Conservation (phyloP, 768 basidiomycete species). For the Phanerodontia chrysosporium region DNA sequence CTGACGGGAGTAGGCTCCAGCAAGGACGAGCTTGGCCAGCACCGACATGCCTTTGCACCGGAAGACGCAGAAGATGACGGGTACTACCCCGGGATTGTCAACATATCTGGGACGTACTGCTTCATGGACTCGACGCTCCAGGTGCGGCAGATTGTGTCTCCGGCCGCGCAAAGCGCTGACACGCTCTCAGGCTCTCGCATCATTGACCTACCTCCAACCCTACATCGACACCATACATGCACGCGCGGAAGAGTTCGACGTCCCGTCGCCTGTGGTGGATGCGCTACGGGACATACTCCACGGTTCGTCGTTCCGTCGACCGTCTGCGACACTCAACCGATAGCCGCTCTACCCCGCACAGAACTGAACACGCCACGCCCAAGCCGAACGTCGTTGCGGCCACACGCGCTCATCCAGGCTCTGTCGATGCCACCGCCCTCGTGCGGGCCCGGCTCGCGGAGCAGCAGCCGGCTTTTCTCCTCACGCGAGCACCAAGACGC, state of each 20-base stretch:
- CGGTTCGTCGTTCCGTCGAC: constrained; percentile 37
- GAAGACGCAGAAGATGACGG: constrained; percentile 28
- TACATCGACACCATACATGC: constrained; percentile 73
- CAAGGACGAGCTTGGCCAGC: constrained; percentile 3
- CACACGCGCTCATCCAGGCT: constrained; percentile 65
- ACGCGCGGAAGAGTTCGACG: constrained; percentile 74
- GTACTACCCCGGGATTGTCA: constrained; percentile 88
- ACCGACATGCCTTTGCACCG: neutral
- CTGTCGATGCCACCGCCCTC: constrained; percentile 36
- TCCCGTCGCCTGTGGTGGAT: constrained; percentile 85
- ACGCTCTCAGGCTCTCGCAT: constrained; percentile 74
- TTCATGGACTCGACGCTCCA: constrained; percentile 98
- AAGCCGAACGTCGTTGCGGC: constrained; percentile 61
- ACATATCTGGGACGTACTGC: constrained; percentile 93
- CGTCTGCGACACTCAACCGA: constrained; percentile 1
- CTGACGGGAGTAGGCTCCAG: constrained; percentile 3
- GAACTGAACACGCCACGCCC: constrained; percentile 62
- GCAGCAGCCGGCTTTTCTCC: constrained; percentile 65
- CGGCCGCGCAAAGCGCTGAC: neutral
- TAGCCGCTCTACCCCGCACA: constrained; percentile 28
- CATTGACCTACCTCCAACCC: constrained; percentile 75
- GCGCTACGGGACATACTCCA: constrained; percentile 67
- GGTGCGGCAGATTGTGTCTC: constrained; percentile 33
- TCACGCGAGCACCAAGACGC: constrained; percentile 97
- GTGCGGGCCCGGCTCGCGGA: constrained; percentile 33